Percentiles rank a stretch among this genome's conserved stretches.
phyloP scores from a whole-genome alignment of 2,329 filamentous ascomycete genomes.

The Pseudogymnoascus sp. region DNA sequence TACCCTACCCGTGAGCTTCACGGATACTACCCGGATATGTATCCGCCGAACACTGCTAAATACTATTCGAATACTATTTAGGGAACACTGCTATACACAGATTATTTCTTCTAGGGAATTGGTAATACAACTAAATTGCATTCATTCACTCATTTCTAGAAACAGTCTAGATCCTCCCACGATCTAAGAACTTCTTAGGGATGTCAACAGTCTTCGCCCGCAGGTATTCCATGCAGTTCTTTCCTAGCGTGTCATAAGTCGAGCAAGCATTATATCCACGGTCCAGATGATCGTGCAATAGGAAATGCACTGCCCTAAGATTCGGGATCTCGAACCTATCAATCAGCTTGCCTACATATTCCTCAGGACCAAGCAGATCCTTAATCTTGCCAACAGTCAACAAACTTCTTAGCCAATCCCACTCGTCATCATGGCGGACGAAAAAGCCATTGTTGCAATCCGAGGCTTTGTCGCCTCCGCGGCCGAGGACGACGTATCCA shows the following conservation, averaged over 20 bases:
- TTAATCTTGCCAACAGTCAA: slow-evolving; percentile 22
- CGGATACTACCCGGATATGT: too few relatives aligned
- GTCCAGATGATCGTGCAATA: slow-evolving; percentile 41
- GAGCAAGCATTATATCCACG: slow-evolving; percentile 37
- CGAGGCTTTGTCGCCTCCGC: slow-evolving; percentile 33
- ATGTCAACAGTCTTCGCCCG: slow-evolving; percentile 39
- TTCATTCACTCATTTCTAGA: slow-evolving; percentile 14
- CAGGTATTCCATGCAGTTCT: slow-evolving; percentile 40
- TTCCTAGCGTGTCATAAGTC: slow-evolving; percentile 40
- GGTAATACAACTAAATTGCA: neutral
- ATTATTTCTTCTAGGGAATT: neutral
- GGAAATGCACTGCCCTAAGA: slow-evolving; percentile 28
- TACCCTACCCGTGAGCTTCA: too few relatives aligned
- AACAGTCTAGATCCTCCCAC: slow-evolving; percentile 33
- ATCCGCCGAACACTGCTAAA: too few relatives aligned
- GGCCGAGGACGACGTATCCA: slow-evolving; percentile 29
- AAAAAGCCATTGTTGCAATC: slow-evolving; percentile 36
- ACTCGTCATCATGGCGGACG: slow-evolving; percentile 34
- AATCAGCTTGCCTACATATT: slow-evolving; percentile 19
- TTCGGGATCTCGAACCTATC: slow-evolving; percentile 16
- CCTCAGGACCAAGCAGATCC: slow-evolving; percentile 21
- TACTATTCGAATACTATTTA: too few relatives aligned
- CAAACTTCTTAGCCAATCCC: slow-evolving; percentile 31
- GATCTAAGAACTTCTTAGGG: slow-evolving; percentile 36
- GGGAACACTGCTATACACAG: neutral